These are phyloP conservation scores for Penicillium thymicola DNA, from an alignment of 2,329 filamentous ascomycete genomes.

Conservation along the genomic window DNA sequence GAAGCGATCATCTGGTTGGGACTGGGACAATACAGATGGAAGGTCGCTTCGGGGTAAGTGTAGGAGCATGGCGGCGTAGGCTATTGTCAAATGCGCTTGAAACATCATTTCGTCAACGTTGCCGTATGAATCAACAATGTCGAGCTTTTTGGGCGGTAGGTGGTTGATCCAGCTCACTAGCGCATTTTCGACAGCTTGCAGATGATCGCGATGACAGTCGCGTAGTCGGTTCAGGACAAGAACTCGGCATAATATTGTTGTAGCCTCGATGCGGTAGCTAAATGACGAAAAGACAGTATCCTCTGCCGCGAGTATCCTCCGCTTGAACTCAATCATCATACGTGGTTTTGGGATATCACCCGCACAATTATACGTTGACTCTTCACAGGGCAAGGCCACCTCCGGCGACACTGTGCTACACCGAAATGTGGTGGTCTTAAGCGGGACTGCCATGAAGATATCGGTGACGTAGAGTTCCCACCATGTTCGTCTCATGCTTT, in stretches of 20 bases:
- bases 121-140: constrained; percentile 65
- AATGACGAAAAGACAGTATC: constrained; percentile 76
- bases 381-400: constrained; percentile 74
- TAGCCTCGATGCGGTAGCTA: constrained; percentile 75
- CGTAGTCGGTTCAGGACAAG: constrained; percentile 48
- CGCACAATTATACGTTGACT: constrained; percentile 51
- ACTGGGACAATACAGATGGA: constrained; percentile 25
- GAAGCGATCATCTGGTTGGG: constrained; percentile 25
- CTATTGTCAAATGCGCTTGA: constrained; percentile 38
- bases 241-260: constrained; percentile 71
- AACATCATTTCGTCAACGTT: constrained; percentile 64
- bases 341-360: constrained; percentile 58
- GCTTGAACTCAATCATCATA: constrained; percentile 55
- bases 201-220: constrained; percentile 48
- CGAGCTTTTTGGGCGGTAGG: constrained; percentile 66
- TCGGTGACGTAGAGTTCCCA: constrained; percentile 77
- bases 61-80: constrained; percentile 61
- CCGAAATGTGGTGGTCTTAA: constrained; percentile 48
- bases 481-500: constrained; percentile 84
- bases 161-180: constrained; percentile 74
- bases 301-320: constrained; percentile 62
- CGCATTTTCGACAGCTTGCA: constrained; percentile 56
- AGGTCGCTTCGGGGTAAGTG: constrained; percentile 76
- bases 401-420: constrained; percentile 67
- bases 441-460: constrained; percentile 72